A percentile compares a stretch with the other conserved stretches of the same genome.
phyloP scores from a whole-genome alignment of 441 rosid species.

The Pelargonium australe region DNA sequence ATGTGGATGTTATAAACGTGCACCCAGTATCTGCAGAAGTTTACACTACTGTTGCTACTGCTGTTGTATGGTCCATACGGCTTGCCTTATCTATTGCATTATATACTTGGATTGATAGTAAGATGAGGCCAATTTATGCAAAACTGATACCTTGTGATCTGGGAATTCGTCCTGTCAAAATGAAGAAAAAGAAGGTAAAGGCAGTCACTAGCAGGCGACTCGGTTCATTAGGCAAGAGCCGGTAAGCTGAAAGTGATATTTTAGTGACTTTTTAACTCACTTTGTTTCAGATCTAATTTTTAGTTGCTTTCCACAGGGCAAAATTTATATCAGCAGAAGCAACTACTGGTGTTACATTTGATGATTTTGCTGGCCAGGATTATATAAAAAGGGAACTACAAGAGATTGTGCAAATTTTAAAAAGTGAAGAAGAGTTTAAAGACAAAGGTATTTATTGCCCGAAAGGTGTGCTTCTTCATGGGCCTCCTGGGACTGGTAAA shows the following conservation, averaged over 20 bases:
- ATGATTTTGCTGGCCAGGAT: conserved; percentile 98
- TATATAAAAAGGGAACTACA: conserved; percentile 86
- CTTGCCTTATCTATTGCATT: conserved; percentile 71
- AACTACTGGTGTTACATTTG: conserved; percentile 87
- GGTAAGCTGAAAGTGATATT: conserved; percentile 46
- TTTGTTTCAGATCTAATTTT: conserved; percentile 23
- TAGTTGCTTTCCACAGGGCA: conserved; percentile 45
- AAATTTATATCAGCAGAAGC: conserved; percentile 94
- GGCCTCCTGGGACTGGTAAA: conserved; percentile 99
- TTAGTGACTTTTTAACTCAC: conserved; percentile 8
- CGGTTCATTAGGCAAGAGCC: conserved; percentile 88
- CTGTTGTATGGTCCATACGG: conserved; percentile 88
- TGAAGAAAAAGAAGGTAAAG: conserved; percentile 12
- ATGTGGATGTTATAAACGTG: conserved; percentile 72
- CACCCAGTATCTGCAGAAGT: conserved; percentile 72
- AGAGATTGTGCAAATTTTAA: conserved; percentile 82
- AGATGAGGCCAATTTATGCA: conserved; percentile 80
- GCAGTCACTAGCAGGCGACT: conserved; percentile 68
- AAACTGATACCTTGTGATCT: conserved; percentile 89
- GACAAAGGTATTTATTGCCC: conserved; percentile 93
- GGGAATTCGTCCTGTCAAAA: conserved; percentile 56
- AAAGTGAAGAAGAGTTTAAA: conserved; percentile 86
- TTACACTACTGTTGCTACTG: conserved; percentile 77
- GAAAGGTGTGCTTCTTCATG: conserved; percentile 94
- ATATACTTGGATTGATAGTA: conserved; percentile 74